Base-by-base conservation (phyloP, 2,329 filamentous ascomycete genomes). In the Alternaria rosae region DNA sequence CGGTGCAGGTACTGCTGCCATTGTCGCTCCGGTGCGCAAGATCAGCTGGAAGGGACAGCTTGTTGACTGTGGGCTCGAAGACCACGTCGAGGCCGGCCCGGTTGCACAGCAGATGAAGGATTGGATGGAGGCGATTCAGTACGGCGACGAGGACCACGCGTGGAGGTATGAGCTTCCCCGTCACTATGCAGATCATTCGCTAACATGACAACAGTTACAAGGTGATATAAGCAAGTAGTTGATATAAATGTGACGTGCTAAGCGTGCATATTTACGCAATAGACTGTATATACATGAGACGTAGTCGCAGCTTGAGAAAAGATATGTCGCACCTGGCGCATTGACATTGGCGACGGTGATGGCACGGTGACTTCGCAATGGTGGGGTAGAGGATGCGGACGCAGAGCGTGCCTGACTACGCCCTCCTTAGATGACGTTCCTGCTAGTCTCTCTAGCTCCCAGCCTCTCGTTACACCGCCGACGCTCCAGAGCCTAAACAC, bases 61-160 rank as follows among this genome's bases (percentile, higher is more conserved):
- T 65, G 89, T 99, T 26, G 86, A 92, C 74, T 97, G 95, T 78
- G 94, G 94, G 4, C 82, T 99, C 69, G 87, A 87, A 78, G 89
- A 92, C 70, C 84, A 88, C 50, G 87, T 96, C 80, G 94, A 99
- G 84, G 93, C 93, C 11, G 95, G 95, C 44, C 91, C 94, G 76
- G 85, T 98, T 74, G 91, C 95, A 10, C 82, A 88, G 73, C 88
- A 87, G 80, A 94, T 99, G 90, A 97, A 97, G 88, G 88, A 91
- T 73, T 99, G 95, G 95, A 97, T 99, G 66, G 94, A 97, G 84
- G 90, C 84, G 26, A 94, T 96, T 70, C 94, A 98, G 83, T 97
- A 98, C 78, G 95, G 95, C 66, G 94, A 97, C 68, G 88, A 92
- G 78, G 76, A 77, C 41, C 93, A 97, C 79, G 86, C 90, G 69